Percentiles rank a stretch among this genome's conserved stretches.
Conservation (phyloP, 306 rosid genomes). For the peach (Prunus persica) region DNA sequence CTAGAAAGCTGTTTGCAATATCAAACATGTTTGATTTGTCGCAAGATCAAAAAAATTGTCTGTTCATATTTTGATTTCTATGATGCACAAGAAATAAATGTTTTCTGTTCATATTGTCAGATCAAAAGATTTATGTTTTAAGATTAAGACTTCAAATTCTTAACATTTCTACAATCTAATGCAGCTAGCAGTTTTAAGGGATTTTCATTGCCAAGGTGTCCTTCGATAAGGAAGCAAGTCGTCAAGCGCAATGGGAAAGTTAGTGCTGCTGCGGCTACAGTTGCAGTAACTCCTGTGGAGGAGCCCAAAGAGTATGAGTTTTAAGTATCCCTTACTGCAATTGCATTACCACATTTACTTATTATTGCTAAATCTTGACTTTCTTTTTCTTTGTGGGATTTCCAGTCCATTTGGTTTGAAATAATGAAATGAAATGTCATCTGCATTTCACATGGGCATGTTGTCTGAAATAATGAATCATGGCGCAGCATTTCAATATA, state of each 20-base stretch:
- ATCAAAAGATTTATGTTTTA: not conserved
- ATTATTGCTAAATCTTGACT: not conserved
- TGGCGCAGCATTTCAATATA: too few relatives aligned
- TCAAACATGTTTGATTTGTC: not conserved
- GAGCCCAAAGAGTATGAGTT: slow-evolving; percentile 65
- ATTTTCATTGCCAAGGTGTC: slow-evolving; percentile 37
- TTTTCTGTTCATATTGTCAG: not conserved
- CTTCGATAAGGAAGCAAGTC: slow-evolving; percentile 33
- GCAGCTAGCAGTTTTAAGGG: slow-evolving; percentile 59
- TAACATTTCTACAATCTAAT: slow-evolving; percentile 20
- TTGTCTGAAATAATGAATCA: too few relatives aligned
- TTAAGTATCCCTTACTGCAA: not conserved
- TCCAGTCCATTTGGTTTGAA: not conserved
- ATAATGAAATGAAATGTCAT: not conserved
- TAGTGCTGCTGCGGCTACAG: slow-evolving; percentile 48
- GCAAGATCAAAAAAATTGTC: too few relatives aligned
- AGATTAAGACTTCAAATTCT: not conserved
- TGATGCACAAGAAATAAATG: not conserved
- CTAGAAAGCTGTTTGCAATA: not conserved
- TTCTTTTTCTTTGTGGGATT: not conserved
- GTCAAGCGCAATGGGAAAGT: slow-evolving; percentile 44
- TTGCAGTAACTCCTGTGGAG: slow-evolving; percentile 44
- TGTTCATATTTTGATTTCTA: not conserved
- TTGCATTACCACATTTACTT: not conserved
- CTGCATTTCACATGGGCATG: too few relatives aligned